phyloP scores from a whole-genome alignment of 2,329 filamentous ascomycete genomes.

The Calonectria hongkongensis region DNA sequence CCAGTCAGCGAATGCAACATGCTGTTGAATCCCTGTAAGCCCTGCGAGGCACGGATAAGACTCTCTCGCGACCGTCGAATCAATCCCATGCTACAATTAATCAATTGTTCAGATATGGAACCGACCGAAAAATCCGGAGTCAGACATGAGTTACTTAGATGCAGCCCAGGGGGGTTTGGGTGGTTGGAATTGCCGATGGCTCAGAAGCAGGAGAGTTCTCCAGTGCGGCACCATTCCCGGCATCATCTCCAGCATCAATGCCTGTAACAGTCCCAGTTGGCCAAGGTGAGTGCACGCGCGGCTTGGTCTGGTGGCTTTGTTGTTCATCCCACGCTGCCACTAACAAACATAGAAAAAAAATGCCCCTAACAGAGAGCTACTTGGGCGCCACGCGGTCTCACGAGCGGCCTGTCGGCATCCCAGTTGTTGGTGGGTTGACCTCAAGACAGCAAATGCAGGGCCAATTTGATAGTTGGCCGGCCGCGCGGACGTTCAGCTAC shows the following conservation, averaged over 20 bases:
- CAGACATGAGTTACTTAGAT: neutral
- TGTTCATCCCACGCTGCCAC: conserved; percentile 3
- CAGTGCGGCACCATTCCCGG: conserved; percentile 3
- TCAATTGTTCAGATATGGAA: conserved; percentile 6
- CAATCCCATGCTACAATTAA: conserved; percentile 23
- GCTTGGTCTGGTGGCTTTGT: conserved; percentile 14
- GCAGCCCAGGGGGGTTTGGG: neutral
- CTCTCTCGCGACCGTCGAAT: neutral
- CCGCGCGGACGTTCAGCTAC: conserved; percentile 7
- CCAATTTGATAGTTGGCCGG: neutral
- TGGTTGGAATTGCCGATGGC: conserved; percentile 16
- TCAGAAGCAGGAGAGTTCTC: conserved; percentile 10
- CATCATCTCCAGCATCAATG: conserved; percentile 18
- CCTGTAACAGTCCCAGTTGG: neutral
- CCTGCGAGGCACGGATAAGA: conserved; percentile 25
- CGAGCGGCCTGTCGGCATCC: conserved; percentile 13
- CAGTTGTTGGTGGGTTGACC: neutral
- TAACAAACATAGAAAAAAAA: conserved; percentile 2
- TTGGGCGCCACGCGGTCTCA: conserved; percentile 24
- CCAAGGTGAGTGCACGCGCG: conserved; percentile 4
- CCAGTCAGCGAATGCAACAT: conserved; percentile 36
- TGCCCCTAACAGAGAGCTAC: neutral
- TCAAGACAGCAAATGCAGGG: neutral
- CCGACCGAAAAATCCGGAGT: neutral
- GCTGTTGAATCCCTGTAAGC: conserved; percentile 21